Conservation (phyloP, 164 flowering plant species). For the Magnolia sinica region DNA sequence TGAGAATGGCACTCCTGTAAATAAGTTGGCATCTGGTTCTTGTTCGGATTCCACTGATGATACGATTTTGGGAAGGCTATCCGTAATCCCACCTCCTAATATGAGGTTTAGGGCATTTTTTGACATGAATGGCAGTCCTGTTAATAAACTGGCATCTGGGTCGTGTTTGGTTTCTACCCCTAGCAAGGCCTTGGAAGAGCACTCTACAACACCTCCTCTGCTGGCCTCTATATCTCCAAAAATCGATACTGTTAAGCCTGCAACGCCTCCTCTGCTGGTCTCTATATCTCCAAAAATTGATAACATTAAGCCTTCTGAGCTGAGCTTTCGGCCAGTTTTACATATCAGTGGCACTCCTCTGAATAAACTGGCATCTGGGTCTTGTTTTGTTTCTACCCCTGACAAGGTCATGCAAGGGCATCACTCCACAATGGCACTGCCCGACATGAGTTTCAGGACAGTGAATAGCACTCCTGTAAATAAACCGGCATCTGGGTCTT, state of each 20-base stretch:
- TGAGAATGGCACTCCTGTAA: slow-evolving; percentile 1
- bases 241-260: slow-evolving; percentile 3
- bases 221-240: slow-evolving; percentile 55
- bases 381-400: slow-evolving; percentile 19
- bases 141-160: slow-evolving; percentile 26
- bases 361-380: slow-evolving; percentile 17
- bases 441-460: not conserved
- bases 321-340: slow-evolving; percentile 16
- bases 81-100: not conserved
- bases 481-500: slow-evolving; percentile 27
- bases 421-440: not conserved
- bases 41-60: slow-evolving; percentile 19
- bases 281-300: slow-evolving; percentile 43
- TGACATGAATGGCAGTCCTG: slow-evolving; percentile 34
- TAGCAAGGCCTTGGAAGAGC: slow-evolving; percentile 18
- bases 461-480: slow-evolving; percentile 33
- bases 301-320: slow-evolving; percentile 2
- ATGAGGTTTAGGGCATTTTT: not conserved
- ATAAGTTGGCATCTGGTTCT: slow-evolving; percentile 17
- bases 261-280: slow-evolving; percentile 67
- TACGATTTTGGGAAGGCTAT: slow-evolving; percentile 8
- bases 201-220: slow-evolving; percentile 54
- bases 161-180: slow-evolving; percentile 26
- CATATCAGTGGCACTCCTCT: slow-evolving; percentile 4
- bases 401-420: slow-evolving; percentile 10